Evolutionary conservation across 257 asterid genomes (phyloP).

Genomic region (Ilex asprella): DNA sequence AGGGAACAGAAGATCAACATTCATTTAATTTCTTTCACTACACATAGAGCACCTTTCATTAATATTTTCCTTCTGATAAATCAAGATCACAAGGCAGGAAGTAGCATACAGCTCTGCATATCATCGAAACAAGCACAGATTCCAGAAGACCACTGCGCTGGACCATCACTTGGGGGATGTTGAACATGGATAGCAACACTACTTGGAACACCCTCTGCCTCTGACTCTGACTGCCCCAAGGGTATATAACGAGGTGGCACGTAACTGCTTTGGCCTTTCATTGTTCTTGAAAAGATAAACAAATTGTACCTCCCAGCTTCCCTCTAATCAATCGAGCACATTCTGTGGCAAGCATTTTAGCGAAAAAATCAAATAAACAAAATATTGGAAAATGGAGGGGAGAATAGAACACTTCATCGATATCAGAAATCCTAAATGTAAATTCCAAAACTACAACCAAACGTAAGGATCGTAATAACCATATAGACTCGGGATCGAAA

Average conservation of each 20-base stretch:
- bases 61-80: neutral
- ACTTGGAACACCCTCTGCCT: neutral
- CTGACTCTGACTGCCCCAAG: neutral
- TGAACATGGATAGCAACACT: neutral
- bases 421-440: too few relatives aligned
- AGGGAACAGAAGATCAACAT: too few relatives aligned
- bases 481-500: too few relatives aligned
- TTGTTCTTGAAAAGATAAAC: neutral
- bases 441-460: too few relatives aligned
- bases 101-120: neutral
- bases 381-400: too few relatives aligned
- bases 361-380: too few relatives aligned
- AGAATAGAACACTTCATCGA: too few relatives aligned
- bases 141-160: slow-evolving; percentile 2
- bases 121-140: slow-evolving; percentile 1
- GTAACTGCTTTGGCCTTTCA: neutral
- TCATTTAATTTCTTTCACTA: too few relatives aligned
- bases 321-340: too few relatives aligned
- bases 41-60: neutral
- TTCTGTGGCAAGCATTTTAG: too few relatives aligned
- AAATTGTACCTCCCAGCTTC: too few relatives aligned
- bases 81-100: neutral
- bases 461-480: too few relatives aligned
- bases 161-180: neutral
- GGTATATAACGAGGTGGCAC: neutral